phyloP scores from a whole-genome alignment of 805 yeast species.

The Candida alai region DNA sequence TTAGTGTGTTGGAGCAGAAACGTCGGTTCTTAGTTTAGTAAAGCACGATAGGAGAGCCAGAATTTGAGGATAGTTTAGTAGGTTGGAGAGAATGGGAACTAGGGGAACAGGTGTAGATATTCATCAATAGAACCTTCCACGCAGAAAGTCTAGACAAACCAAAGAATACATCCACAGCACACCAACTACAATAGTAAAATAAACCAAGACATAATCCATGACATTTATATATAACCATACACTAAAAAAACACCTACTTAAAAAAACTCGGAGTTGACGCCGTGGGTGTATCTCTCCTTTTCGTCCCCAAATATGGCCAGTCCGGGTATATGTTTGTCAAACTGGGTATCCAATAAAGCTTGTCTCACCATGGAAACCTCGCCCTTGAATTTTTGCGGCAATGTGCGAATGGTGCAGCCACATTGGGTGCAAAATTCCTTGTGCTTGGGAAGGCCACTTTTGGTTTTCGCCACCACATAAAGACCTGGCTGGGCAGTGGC shows the following conservation, averaged over 20 bases:
- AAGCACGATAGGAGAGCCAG: no score
- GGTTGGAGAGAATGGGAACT: no score
- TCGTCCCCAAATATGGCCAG: constrained; percentile 7
- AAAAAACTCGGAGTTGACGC: constrained; percentile 7
- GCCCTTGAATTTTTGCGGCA: constrained; percentile 11
- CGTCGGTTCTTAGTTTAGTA: not conserved
- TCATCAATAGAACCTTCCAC: no score
- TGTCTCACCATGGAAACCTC: constrained; percentile 11
- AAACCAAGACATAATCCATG: no score
- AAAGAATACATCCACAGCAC: no score
- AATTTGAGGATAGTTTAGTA: no score
- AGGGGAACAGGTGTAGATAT: no score
- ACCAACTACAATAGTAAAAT: no score
- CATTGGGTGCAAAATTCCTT: constrained; percentile 11
- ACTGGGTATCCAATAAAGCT: constrained; percentile 9
- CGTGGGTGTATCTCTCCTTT: constrained; percentile 5
- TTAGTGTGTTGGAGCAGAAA: no score
- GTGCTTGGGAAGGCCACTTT: constrained; percentile 11
- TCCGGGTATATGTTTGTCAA: constrained; percentile 7
- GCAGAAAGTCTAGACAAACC: no score
- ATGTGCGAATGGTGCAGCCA: constrained; percentile 10
- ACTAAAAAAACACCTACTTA: constrained; percentile 2
- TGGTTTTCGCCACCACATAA: constrained; percentile 8
- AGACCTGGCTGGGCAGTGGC: constrained; percentile 3
- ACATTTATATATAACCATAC: no score